Conservation (phyloP, 768 basidiomycete species). For the Leccinum subgranulosum region DNA sequence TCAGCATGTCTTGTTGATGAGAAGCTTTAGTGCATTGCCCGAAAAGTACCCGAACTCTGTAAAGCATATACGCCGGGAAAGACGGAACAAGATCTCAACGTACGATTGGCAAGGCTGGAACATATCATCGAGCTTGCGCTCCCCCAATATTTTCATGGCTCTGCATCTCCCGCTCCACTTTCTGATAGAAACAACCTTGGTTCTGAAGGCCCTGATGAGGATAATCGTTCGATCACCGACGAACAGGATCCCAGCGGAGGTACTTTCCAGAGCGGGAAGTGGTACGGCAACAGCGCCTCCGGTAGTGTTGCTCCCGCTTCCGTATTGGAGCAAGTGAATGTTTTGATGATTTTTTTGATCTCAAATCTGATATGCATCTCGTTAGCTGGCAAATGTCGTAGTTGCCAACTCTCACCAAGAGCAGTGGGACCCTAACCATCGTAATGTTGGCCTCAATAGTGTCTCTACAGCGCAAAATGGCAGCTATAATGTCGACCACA, state of each 20-base stretch:
- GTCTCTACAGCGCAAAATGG: constrained; percentile 21
- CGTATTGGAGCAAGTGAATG: constrained; percentile 72
- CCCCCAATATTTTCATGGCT: constrained; percentile 63
- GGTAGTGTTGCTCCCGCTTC: constrained; percentile 80
- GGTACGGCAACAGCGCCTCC: constrained; percentile 81
- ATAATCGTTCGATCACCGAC: constrained; percentile 66
- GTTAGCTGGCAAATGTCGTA: constrained; percentile 53
- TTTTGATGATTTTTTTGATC: constrained; percentile 15
- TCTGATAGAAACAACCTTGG: constrained; percentile 41
- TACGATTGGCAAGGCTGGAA: constrained; percentile 72
- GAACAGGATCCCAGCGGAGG: constrained; percentile 76
- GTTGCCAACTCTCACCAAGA: constrained; percentile 37
- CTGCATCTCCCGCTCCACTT: constrained; percentile 31
- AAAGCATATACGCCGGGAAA: constrained; percentile 88
- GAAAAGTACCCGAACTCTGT: constrained; percentile 85
- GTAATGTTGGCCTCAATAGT: constrained; percentile 9
- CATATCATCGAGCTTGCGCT: constrained; percentile 78
- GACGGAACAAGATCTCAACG: constrained; percentile 75
- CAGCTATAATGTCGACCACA: constrained; percentile 25
- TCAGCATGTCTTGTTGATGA: constrained; percentile 11
- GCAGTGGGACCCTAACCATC: constrained; percentile 24
- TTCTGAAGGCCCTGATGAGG: constrained; percentile 58
- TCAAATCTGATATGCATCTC: constrained; percentile 20
- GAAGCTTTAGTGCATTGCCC: constrained; percentile 63
- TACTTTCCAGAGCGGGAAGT: constrained; percentile 78